A percentile compares a stretch with the other conserved stretches of the same genome.
phyloP scores from a whole-genome alignment of 2,329 filamentous ascomycete genomes.

The Aspergillus flavus region DNA sequence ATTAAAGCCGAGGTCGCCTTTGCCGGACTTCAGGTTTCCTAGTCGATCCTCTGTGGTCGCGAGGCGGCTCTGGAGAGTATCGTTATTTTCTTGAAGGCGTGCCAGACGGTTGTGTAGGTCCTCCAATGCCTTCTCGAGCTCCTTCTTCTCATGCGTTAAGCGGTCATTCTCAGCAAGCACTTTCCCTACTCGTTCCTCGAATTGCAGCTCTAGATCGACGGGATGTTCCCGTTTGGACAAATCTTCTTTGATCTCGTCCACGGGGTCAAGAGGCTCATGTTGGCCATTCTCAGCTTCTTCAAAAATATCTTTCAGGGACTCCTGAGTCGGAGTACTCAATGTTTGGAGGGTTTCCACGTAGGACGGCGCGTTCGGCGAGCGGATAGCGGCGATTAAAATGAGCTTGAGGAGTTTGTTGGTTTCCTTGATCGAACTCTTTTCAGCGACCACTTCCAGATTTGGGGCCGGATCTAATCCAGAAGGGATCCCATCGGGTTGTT shows the following conservation, averaged over 20 bases:
- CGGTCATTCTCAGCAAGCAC: conserved; percentile 61
- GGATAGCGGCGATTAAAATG: conserved; percentile 64
- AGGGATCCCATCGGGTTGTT: conserved; percentile 49
- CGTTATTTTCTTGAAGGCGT: conserved; percentile 55
- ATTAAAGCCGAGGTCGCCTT: conserved; percentile 51
- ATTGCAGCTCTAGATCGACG: conserved; percentile 49
- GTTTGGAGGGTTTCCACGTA: conserved; percentile 56
- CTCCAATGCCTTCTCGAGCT: conserved; percentile 49
- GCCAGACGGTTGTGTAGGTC: conserved; percentile 64
- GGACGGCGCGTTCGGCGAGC: conserved; percentile 58
- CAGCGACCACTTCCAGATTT: conserved; percentile 51
- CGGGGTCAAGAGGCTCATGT: conserved; percentile 38
- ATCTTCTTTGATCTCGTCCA: conserved; percentile 41
- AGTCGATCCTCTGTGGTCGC: conserved; percentile 52
- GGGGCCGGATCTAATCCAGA: conserved; percentile 45
- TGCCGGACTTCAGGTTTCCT: conserved; percentile 55
- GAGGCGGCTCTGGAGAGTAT: conserved; percentile 48
- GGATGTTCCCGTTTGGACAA: conserved; percentile 36
- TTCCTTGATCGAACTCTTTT: conserved; percentile 46
- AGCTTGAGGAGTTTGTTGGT: conserved; percentile 62
- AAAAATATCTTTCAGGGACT: conserved; percentile 50
- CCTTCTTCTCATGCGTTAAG: conserved; percentile 54
- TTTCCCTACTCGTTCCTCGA: conserved; percentile 52
- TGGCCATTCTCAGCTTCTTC: conserved; percentile 49
- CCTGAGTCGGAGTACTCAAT: conserved; percentile 47